Evolutionary conservation across 176 grass and related monocot species (phyloP), one percentile per base, ranked within the genome.

Genomic region (Phyllostachys edulis): DNA sequence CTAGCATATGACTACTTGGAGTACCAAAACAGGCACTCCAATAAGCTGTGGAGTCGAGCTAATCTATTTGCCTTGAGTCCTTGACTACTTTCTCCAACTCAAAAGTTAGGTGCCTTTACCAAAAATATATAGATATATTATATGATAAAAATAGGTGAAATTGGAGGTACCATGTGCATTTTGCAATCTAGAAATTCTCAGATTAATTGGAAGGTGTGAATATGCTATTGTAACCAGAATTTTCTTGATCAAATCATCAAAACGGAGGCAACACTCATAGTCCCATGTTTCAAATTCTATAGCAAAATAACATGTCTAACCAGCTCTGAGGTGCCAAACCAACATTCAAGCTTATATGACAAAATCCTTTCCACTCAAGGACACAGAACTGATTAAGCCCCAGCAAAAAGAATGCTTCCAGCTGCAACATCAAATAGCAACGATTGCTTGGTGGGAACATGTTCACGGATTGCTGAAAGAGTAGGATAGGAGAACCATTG

Each of bases 91-190:
- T 62, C 75, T 62, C 57, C 3, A 57, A 26, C 12, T 60, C 54
- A 42, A 41, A 60, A 77, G 6, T 41, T 42, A 24, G 10, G 52
- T 7, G 14, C 21, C 2, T 77, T 60, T 60, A 61, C 74, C 54
- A 61, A 62, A 57, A 27, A 44, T 77, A 40, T 27, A 77, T 18
- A 62, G 21, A 77, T 77, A 10, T 7, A 21, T 42, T 42, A 61
- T 27, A 61, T 77, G 75, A 27, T 77, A 24, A 41, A n/a, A 12
- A 41, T 42, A 65, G 21, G 73, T 59, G 36, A 54, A 76, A 76
- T 9, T 59, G 73, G 54, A 41, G 5, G 6, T 76, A 60, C 13
- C 16, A 38, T 21, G 29, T 59, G 36, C 38, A 77, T 60, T 41
- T 21, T 65, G 29, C 17, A 21, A 77, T 26, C 3, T 60, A 60